A percentile compares a stretch with the other conserved stretches of the same genome.
Conservation (phyloP, 495 filamentous ascomycete species). For the Annulohypoxylon maeteangense region DNA sequence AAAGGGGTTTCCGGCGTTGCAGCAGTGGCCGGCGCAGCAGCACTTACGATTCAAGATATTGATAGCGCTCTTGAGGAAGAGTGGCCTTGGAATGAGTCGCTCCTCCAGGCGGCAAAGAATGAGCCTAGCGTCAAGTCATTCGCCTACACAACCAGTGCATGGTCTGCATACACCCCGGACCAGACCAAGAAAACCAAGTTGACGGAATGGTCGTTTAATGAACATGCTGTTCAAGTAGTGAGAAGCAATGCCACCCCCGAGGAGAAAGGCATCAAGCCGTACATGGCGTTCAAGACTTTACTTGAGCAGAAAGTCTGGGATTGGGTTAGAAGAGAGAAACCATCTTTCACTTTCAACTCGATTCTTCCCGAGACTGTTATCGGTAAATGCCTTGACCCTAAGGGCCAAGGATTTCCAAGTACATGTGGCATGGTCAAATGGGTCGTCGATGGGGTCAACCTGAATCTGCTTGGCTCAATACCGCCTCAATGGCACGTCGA, state of each 20-base stretch:
- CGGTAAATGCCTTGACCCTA: slow-evolving; percentile 47
- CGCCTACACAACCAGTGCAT: slow-evolving; percentile 47
- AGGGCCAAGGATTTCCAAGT: slow-evolving; percentile 37
- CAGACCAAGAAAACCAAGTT: slow-evolving; percentile 33
- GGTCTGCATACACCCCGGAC: slow-evolving; percentile 50
- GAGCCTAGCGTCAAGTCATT: slow-evolving; percentile 43
- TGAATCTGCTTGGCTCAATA: slow-evolving; percentile 35
- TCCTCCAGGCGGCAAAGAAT: slow-evolving; percentile 44
- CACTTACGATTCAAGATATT: slow-evolving; percentile 33
- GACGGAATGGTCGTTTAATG: slow-evolving; percentile 45
- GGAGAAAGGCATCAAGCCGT: slow-evolving; percentile 45
- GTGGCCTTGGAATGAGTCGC: slow-evolving; percentile 39
- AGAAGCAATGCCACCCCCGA: slow-evolving; percentile 22
- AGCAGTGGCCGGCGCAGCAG: slow-evolving; percentile 42
- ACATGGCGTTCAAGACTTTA: slow-evolving; percentile 52
- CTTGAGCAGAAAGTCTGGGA: slow-evolving; percentile 52
- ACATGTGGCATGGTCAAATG: slow-evolving; percentile 51
- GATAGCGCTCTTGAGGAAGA: slow-evolving; percentile 43
- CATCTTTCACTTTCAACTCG: slow-evolving; percentile 47
- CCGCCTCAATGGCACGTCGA: slow-evolving; percentile 51
- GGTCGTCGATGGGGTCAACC: slow-evolving; percentile 44
- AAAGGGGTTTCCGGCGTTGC: slow-evolving; percentile 44
- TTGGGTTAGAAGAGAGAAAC: slow-evolving; percentile 48
- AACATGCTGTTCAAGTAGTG: slow-evolving; percentile 42
- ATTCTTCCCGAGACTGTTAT: slow-evolving; percentile 50